phyloP scores from a whole-genome alignment of 306 rosid genomes.

The Cucurbita argyrosperma region DNA sequence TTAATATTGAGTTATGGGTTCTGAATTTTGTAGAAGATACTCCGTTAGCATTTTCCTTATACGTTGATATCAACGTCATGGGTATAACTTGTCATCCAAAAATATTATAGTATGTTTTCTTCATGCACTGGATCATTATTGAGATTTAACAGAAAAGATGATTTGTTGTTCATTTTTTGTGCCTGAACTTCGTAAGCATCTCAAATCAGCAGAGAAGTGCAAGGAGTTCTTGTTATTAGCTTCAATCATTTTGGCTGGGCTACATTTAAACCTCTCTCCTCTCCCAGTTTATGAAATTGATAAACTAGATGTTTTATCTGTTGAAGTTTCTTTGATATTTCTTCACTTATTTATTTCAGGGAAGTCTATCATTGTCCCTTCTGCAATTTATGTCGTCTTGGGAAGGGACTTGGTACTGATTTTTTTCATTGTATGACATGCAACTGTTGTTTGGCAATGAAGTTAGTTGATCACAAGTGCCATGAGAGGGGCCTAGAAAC shows the following conservation, averaged over 20 bases:
- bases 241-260: background rate
- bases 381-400: slow-evolving; percentile 96
- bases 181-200: background rate
- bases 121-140: too few species aligned
- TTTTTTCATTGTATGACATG: slow-evolving; percentile 95
- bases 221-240: background rate
- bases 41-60: background rate
- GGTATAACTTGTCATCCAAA: background rate
- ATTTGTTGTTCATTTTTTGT: background rate
- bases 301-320: background rate
- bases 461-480: slow-evolving; percentile 75
- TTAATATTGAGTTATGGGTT: background rate
- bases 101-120: background rate
- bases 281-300: background rate
- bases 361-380: slow-evolving; percentile 91
- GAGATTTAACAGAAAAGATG: background rate
- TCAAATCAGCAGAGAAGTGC: background rate
- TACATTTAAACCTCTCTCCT: background rate
- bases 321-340: background rate
- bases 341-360: slow-evolving; percentile 33
- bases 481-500: slow-evolving; percentile 85
- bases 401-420: slow-evolving; percentile 88
- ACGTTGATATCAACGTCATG: background rate
- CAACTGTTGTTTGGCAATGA: slow-evolving; percentile 91
- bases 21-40: background rate